Base-by-base conservation (phyloP, 139 green algal genomes). In the Closterium sp. region DNA sequence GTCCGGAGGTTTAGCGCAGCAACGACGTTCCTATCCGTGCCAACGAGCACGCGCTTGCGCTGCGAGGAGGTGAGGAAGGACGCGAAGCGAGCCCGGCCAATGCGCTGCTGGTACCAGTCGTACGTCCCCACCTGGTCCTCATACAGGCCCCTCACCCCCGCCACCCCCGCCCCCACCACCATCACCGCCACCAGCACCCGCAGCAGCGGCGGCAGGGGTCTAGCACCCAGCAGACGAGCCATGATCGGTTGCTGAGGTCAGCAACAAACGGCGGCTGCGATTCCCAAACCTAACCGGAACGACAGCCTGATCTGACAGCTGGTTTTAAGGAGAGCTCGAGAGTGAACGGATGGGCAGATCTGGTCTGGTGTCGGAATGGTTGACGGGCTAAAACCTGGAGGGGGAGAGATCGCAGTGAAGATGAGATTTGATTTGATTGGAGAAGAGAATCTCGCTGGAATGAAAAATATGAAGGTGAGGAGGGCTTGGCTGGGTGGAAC, bases 41-140 rank as follows among this genome's bases (percentile, higher is more conserved):
- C 90, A 1, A 93, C 90, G 34, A 84, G 93, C 28, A 93, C 90
- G 25, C 87, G 90, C 81, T 93, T 93, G 30, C 90, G 25, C 36
- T 93, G 90, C 21, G 28, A 76, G 12, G 55, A 30, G 23, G 30
- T 76, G 55, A 76, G 55, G 55, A 76, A 76, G 16, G 55, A 16
- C 7, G 55, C 55, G 55, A 76, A 76, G 55, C 55, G 55, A 76
- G 25, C 55, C 10, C 55, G 16, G 55, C 55, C 55, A 28, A 76
- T 76, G 55, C 55, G 55, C 55, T 16, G 55, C 55, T 76, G 55
- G 16, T 28, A 16, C 90, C 90, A 93, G 34, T 93, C 90, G 87
- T 85, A 93, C 90, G 93, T 92, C 33, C 90, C 90, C 16, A 93
- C 90, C 93, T 93, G 87, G 69, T 93, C 90, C 30, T 93, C 90